Evolutionary conservation across 768 basidiomycete species (phyloP).

Genomic region (Holtermannia corniformis): DNA sequence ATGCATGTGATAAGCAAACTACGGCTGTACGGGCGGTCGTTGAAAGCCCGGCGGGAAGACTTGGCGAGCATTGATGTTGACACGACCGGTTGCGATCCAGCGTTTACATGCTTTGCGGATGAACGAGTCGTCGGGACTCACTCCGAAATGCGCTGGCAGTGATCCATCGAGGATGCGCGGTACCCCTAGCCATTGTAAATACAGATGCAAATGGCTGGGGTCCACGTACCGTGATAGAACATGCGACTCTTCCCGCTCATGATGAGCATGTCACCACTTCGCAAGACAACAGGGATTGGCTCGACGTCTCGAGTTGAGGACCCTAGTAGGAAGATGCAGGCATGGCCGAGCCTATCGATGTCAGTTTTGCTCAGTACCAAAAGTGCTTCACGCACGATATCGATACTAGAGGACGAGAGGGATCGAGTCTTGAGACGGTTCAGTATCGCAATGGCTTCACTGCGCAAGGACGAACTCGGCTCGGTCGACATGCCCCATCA

Average conservation of each 20-base stretch:
- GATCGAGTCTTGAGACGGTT: conserved; percentile 51
- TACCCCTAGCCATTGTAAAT: conserved; percentile 49
- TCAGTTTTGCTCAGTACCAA: background rate
- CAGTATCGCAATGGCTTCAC: background rate
- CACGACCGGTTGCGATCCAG: conserved; percentile 44
- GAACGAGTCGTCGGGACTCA: conserved; percentile 26
- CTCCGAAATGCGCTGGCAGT: conserved; percentile 48
- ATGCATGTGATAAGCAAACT: conserved; percentile 7
- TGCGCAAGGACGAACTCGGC: conserved; percentile 53
- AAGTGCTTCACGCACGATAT: conserved; percentile 60
- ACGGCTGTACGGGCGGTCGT: conserved; percentile 3
- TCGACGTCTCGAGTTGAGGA: conserved; percentile 63
- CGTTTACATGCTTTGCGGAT: conserved; percentile 20
- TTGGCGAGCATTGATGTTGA: conserved; percentile 88
- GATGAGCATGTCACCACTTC: conserved; percentile 82
- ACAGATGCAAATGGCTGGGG: background rate
- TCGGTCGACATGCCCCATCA: conserved; percentile 97
- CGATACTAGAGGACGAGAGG: conserved; percentile 83
- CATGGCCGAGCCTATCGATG: conserved; percentile 64
- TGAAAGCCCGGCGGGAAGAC: conserved; percentile 39
- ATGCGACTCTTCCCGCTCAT: conserved; percentile 85
- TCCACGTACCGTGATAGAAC: conserved; percentile 75
- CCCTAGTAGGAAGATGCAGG: conserved; percentile 83
- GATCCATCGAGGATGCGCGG: conserved; percentile 79
- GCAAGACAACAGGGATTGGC: conserved; percentile 72